Conservation (phyloP, 495 filamentous ascomycete genomes). For the Lasiosphaeria miniovina region DNA sequence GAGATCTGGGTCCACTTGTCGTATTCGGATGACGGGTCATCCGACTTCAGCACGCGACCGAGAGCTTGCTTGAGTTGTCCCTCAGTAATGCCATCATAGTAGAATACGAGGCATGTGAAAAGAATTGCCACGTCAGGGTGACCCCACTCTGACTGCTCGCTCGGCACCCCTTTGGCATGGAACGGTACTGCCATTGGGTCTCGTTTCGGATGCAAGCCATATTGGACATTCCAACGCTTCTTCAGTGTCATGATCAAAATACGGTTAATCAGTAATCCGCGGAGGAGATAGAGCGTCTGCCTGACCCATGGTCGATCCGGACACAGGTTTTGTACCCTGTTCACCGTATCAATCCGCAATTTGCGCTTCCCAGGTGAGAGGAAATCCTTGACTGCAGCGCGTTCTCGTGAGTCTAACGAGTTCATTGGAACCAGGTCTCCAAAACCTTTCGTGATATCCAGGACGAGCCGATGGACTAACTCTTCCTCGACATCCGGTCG, state of each 20-base stretch:
- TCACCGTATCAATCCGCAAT: slow-evolving; percentile 13
- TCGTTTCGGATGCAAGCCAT: slow-evolving; percentile 36
- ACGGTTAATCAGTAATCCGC: slow-evolving; percentile 37
- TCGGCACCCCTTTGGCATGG: slow-evolving; percentile 15
- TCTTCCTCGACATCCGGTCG: slow-evolving; percentile 43
- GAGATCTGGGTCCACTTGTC: slow-evolving; percentile 41
- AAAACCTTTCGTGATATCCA: slow-evolving; percentile 35
- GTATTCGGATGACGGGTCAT: slow-evolving; percentile 50
- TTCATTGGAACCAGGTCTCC: slow-evolving; percentile 27
- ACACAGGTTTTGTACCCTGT: slow-evolving; percentile 22
- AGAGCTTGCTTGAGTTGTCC: slow-evolving; percentile 41
- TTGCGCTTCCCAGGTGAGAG: slow-evolving; percentile 19
- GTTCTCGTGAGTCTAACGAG: slow-evolving; percentile 25
- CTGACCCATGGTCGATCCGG: slow-evolving; percentile 25
- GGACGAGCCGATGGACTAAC: slow-evolving; percentile 33
- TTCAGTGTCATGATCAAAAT: slow-evolving; percentile 39
- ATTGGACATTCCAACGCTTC: slow-evolving; percentile 44
- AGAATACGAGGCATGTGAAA: slow-evolving; percentile 52
- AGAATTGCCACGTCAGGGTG: slow-evolving; percentile 56
- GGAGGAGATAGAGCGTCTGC: slow-evolving; percentile 22
- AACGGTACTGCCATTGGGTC: slow-evolving; percentile 39
- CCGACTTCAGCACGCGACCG: slow-evolving; percentile 44
- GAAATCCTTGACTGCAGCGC: slow-evolving; percentile 40
- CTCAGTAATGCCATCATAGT: slow-evolving; percentile 44
- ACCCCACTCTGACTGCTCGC: slow-evolving; percentile 45